Evolutionary conservation across 768 basidiomycete species (phyloP).

Genomic region (Lentinula detonsa): DNA sequence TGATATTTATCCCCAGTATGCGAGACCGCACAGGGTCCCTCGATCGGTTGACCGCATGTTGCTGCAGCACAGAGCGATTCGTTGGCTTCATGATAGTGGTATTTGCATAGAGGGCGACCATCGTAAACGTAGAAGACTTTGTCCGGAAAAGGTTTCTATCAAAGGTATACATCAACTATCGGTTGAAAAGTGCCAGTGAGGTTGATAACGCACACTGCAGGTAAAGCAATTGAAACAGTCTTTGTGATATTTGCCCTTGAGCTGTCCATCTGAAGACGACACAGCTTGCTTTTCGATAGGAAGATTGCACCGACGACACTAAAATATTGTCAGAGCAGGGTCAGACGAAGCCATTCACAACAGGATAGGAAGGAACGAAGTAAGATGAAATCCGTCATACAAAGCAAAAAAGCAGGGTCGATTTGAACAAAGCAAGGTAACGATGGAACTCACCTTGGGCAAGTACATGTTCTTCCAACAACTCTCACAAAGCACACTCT

Average conservation of each 20-base stretch:
- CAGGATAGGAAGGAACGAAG: slow-evolving; percentile 1
- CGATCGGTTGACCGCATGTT: slow-evolving; percentile 82
- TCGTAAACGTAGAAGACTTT: slow-evolving; percentile 89
- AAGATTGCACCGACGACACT: slow-evolving; percentile 84
- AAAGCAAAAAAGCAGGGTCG: background rate
- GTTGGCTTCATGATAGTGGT: slow-evolving; percentile 92
- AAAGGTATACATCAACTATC: background rate
- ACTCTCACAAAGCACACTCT: slow-evolving; percentile 66
- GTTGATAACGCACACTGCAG: slow-evolving; percentile 6
- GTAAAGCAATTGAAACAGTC: slow-evolving; percentile 86
- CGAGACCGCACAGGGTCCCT: slow-evolving; percentile 88
- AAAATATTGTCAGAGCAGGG: slow-evolving; percentile 4
- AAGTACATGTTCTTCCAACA: slow-evolving; percentile 98
- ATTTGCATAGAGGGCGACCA: slow-evolving; percentile 85
- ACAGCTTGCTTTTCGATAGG: slow-evolving; percentile 92
- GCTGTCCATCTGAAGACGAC: slow-evolving; percentile 85
- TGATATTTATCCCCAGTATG: slow-evolving; percentile 79
- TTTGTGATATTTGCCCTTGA: slow-evolving; percentile 93
- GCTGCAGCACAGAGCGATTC: slow-evolving; percentile 79
- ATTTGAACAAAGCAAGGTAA: background rate
- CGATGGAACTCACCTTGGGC: slow-evolving; percentile 59
- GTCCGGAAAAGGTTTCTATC: slow-evolving; percentile 83
- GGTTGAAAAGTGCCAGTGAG: background rate
- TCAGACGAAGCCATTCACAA: background rate
- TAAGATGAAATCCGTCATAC: too few relatives aligned